Conservation (phyloP, 768 basidiomycete species). For the Termitomyces sp. region DNA sequence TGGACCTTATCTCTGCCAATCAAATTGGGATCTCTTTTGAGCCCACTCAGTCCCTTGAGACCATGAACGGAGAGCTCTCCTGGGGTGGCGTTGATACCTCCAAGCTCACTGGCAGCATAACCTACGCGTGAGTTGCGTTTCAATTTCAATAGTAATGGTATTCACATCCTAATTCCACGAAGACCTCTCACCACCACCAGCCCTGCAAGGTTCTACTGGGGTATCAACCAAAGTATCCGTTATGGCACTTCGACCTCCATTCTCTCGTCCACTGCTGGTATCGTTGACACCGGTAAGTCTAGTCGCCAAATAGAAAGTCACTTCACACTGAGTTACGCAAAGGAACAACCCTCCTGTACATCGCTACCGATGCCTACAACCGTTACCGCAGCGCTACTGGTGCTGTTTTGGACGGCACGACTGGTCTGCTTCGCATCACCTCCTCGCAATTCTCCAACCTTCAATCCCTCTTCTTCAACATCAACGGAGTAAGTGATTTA, state of each 20-base stretch:
- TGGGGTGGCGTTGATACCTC: constrained; percentile 50
- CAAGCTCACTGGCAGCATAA: constrained; percentile 42
- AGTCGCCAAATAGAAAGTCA: not conserved
- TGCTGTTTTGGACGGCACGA: constrained; percentile 33
- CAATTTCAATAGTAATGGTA: not conserved
- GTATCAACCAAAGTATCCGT: constrained; percentile 55
- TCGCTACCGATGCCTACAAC: constrained; percentile 45
- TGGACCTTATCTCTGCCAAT: constrained; percentile 37
- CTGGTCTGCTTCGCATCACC: constrained; percentile 55
- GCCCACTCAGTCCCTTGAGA: constrained; percentile 36
- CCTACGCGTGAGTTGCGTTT: constrained; percentile 35
- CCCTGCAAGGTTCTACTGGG: constrained; percentile 55
- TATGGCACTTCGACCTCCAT: constrained; percentile 47
- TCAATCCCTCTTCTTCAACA: constrained; percentile 55
- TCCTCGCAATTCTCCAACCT: constrained; percentile 48
- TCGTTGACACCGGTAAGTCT: constrained; percentile 55
- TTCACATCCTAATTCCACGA: not conserved
- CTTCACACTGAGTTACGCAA: not conserved
- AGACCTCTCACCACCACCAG: constrained; percentile 46
- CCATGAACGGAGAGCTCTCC: constrained; percentile 52
- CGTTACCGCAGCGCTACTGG: constrained; percentile 47
- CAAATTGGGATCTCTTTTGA: constrained; percentile 51
- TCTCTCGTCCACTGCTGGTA: constrained; percentile 47
- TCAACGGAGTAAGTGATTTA: constrained; percentile 41
- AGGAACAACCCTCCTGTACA: constrained; percentile 51